These are phyloP conservation scores for Pterula multifida DNA, from an alignment of 1,284 basidiomycete species.

Conservation along the genomic window DNA sequence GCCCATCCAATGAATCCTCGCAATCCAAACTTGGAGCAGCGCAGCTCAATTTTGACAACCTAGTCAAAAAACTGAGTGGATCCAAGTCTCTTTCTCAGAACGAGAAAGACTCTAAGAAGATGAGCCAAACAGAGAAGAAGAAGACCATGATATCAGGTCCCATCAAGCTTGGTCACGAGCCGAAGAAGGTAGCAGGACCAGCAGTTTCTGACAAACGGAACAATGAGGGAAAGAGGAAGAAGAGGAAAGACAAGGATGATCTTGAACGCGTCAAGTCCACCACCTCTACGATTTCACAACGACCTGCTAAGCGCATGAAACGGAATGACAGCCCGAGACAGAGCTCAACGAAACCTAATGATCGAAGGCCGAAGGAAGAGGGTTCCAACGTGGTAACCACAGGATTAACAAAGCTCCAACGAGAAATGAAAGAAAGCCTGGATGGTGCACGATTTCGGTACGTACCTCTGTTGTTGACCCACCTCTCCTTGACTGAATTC, in stretches of 20 bases:
- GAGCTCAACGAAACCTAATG: conserved; percentile 4
- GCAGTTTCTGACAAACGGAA: conserved; percentile 7
- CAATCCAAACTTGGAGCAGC: conserved; percentile 32
- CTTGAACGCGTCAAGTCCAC: conserved; percentile 11
- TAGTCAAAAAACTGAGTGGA: conserved; percentile 50
- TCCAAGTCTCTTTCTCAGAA: conserved; percentile 8
- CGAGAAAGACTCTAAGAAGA: conserved; percentile 7
- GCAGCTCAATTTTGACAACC: conserved; percentile 66
- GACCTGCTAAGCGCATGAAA: conserved; percentile 25
- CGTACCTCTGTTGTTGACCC: conserved; percentile 11
- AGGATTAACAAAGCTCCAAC: conserved; percentile 62
- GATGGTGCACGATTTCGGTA: conserved; percentile 82
- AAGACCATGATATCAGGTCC: background rate
- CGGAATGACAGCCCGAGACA: conserved; percentile 12
- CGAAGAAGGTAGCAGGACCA: conserved; percentile 1
- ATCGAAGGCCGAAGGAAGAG: conserved; percentile 7
- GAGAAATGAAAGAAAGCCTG: conserved; percentile 62
- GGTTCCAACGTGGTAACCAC: conserved; percentile 3
- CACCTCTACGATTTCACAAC: conserved; percentile 10
- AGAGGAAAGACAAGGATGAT: conserved; percentile 20
- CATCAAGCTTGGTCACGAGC: background rate
- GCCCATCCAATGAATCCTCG: conserved; percentile 22
- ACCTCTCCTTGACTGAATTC: conserved; percentile 3
- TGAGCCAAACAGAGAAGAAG: conserved; percentile 8
- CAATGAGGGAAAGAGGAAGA: conserved; percentile 18